Evolutionary conservation across 2,329 filamentous ascomycete species (phyloP), one percentile per base, ranked within the genome.

Genomic region (Colletotrichum brevisporum): DNA sequence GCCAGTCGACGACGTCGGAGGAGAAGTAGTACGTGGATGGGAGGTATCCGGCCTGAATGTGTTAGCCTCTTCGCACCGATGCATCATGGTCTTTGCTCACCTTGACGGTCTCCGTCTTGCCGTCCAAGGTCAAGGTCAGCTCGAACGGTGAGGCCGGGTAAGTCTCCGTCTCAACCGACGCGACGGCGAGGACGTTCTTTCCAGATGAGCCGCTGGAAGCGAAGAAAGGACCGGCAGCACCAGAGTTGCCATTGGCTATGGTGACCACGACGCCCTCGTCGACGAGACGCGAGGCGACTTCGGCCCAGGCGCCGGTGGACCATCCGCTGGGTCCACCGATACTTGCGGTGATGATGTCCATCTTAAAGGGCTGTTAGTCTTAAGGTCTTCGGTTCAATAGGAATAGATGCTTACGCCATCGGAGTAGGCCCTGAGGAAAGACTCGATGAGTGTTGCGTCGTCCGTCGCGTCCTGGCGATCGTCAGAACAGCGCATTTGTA

Each of bases 181-280:
- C 84, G 26, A 85, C 79, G 4, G 82, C 77, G 10, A 84, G 78
- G 4, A 83, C 82, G n/a, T 80, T 77, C 36, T 76, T 77, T 4
- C 81, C 83, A 8, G 81, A 79, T 2, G 83, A 78, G 4, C 82
- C 83, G 5, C 76, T 78, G 50, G 76, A 78, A 6, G 78, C 78
- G 36, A 81, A 84, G 74, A 88, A 87, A 0, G 86, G 80, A 0
- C 86, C 86, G 12, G 77, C 75, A 15, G 77, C 76, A 26, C 86
- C 86, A 16, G 83, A 81, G 63, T 89, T 89, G 15, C 86, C 86
- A 5, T 83, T 85, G 2, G 86, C 83, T 26, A 87, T 82, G 10
- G 83, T 82, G 16, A 87, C 80, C 9, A 86, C 81, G 1, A 88
- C 78, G 8, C 86, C 86, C 24, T 81, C 76, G 8, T 83, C 80